Conservation (phyloP, 345 rosid genomes). For the Sisymbrium altissimum region DNA sequence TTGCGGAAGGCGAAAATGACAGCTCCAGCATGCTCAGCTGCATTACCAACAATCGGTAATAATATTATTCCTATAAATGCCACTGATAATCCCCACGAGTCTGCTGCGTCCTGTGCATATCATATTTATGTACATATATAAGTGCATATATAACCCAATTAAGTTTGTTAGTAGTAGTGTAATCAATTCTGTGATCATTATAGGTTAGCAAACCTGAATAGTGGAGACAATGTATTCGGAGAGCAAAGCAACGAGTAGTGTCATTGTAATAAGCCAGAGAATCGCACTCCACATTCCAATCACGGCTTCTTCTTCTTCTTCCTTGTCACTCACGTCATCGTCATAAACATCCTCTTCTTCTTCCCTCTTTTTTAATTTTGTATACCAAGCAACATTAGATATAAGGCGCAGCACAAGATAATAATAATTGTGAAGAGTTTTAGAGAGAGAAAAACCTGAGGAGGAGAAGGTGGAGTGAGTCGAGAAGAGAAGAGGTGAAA, state of each 20-base stretch:
- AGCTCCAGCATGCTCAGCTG: constrained; percentile 98
- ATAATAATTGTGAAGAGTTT: neutral
- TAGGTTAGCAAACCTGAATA: constrained; percentile 50
- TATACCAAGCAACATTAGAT: neutral
- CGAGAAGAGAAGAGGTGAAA: constrained; percentile 85
- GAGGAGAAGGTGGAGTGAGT: constrained; percentile 12
- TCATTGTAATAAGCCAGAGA: constrained; percentile 75
- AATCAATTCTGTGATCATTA: neutral
- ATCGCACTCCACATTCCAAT: constrained; percentile 84
- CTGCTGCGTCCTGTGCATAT: constrained; percentile 60
- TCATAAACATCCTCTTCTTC: constrained; percentile 50
- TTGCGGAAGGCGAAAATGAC: constrained; percentile 83
- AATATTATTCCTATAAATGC: constrained; percentile 83
- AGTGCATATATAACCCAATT: neutral
- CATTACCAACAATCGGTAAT: constrained; percentile 92
- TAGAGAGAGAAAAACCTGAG: constrained; percentile 7
- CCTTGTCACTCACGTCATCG: constrained; percentile 44
- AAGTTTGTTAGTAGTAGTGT: neutral
- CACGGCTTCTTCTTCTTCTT: constrained; percentile 66
- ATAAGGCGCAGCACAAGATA: neutral
- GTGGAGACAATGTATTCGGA: constrained; percentile 91
- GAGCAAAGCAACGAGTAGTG: constrained; percentile 65
- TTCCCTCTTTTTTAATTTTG: neutral
- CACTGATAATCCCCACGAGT: constrained; percentile 83
- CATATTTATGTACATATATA: neutral